Percentiles rank a stretch among this genome's conserved stretches.
These are phyloP conservation scores for Xylariales sp. DNA, from an alignment of 2,329 filamentous ascomycete species.

Conservation along the genomic window DNA sequence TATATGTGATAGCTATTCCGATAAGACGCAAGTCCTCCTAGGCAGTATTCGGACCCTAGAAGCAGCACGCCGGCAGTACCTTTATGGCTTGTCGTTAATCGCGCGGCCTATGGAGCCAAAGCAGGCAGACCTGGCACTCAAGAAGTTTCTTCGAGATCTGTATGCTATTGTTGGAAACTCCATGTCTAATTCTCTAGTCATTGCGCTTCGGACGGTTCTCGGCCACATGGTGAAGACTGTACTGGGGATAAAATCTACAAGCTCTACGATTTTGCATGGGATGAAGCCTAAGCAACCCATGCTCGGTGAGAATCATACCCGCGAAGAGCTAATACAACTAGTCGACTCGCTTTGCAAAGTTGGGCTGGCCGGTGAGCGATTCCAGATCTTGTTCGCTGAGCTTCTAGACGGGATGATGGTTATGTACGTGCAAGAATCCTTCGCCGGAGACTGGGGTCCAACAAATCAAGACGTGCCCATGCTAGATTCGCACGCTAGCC, in stretches of 20 bases:
- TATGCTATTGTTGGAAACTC: slow-evolving; percentile 75
- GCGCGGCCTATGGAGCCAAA: slow-evolving; percentile 58
- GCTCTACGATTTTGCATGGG: slow-evolving; percentile 21
- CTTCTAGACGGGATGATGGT: slow-evolving; percentile 75
- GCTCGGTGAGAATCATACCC: slow-evolving; percentile 53
- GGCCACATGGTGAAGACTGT: slow-evolving; percentile 63
- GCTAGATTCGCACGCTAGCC: slow-evolving; percentile 41
- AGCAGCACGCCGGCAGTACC: slow-evolving; percentile 68
- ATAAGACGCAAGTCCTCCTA: slow-evolving; percentile 60
- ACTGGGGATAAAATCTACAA: slow-evolving; percentile 53
- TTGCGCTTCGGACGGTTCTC: slow-evolving; percentile 66
- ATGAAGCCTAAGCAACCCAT: slow-evolving; percentile 42
- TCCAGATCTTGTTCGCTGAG: slow-evolving; percentile 78
- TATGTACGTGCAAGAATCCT: slow-evolving; percentile 70
- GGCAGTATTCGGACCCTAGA: slow-evolving; percentile 69
- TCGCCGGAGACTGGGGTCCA: slow-evolving; percentile 70
- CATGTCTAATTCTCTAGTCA: slow-evolving; percentile 63
- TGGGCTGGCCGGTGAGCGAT: slow-evolving; percentile 75
- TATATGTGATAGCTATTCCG: slow-evolving; percentile 57
- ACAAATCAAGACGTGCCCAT: slow-evolving; percentile 43
- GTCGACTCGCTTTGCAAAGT: slow-evolving; percentile 71
- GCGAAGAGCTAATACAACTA: slow-evolving; percentile 65
- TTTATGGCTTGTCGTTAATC: slow-evolving; percentile 65
- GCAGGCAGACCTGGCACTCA: slow-evolving; percentile 53
- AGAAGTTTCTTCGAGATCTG: slow-evolving; percentile 69